phyloP scores from a whole-genome alignment of 768 basidiomycete species.

The Gyrodon lividus region DNA sequence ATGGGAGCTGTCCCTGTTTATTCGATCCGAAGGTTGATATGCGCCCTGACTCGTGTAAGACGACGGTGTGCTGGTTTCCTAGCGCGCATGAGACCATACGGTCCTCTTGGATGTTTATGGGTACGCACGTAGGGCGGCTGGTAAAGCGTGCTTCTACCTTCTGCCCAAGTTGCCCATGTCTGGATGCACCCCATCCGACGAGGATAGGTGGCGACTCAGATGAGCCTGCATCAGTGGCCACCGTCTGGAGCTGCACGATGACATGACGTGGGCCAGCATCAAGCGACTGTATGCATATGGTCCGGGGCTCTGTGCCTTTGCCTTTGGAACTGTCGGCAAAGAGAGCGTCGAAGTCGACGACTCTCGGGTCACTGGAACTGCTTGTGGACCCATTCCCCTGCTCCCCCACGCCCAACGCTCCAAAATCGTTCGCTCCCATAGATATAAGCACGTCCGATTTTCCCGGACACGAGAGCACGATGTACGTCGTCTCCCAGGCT shows the following conservation, averaged over 20 bases:
- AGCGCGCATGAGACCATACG: slow-evolving; percentile 35
- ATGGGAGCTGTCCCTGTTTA: slow-evolving; percentile 62
- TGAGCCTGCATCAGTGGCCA: slow-evolving; percentile 19
- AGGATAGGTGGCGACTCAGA: slow-evolving; percentile 33
- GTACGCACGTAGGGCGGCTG: slow-evolving; percentile 34
- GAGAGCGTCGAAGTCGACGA: slow-evolving; percentile 14
- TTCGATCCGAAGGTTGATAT: slow-evolving; percentile 65
- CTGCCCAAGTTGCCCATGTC: slow-evolving; percentile 82
- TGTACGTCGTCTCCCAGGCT: slow-evolving; percentile 83
- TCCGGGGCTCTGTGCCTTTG: slow-evolving; percentile 24
- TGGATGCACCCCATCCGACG: slow-evolving; percentile 79
- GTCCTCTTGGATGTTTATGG: slow-evolving; percentile 28
- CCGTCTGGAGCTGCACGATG: slow-evolving; percentile 42
- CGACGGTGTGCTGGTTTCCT: slow-evolving; percentile 55
- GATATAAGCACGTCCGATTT: slow-evolving; percentile 60
- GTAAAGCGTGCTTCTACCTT: slow-evolving; percentile 11
- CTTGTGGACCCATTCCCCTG: slow-evolving; percentile 9
- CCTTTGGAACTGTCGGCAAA: slow-evolving; percentile 38
- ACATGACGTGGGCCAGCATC: slow-evolving; percentile 74
- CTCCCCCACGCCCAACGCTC: slow-evolving; percentile 65
- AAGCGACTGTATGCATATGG: slow-evolving; percentile 42
- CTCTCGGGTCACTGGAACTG: slow-evolving; percentile 7
- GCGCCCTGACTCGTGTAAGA: slow-evolving; percentile 44
- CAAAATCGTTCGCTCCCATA: slow-evolving; percentile 85
- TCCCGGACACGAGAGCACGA: slow-evolving; percentile 50